A percentile compares a stretch with the other conserved stretches of the same genome.
Evolutionary conservation across 1,284 basidiomycete genomes (phyloP).

Genomic region (Malassezia arunalokei): DNA sequence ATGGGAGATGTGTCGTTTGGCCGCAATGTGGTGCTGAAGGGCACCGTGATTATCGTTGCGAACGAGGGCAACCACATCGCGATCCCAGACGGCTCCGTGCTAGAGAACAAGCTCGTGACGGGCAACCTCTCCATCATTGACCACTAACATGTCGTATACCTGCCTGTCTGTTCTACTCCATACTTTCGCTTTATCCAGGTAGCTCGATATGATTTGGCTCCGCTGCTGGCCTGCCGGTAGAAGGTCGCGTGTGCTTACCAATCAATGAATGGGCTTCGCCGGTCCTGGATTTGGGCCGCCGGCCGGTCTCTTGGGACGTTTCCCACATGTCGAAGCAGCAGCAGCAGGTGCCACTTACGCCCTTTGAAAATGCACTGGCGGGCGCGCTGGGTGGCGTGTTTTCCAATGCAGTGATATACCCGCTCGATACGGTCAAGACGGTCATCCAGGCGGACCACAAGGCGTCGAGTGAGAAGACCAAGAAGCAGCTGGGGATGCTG

Average conservation of each 20-base stretch:
- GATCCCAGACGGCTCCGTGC: slow-evolving; percentile 83
- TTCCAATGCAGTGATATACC: slow-evolving; percentile 62
- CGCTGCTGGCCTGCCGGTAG: no score
- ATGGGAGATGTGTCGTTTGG: slow-evolving; percentile 94
- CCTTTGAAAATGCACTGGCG: slow-evolving; percentile 81
- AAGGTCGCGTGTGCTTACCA: no score
- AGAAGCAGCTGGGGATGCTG: slow-evolving; percentile 45
- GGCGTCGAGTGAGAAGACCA: slow-evolving; percentile 49
- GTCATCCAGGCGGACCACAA: slow-evolving; percentile 60
- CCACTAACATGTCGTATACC: slow-evolving; percentile 23
- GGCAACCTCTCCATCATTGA: slow-evolving; percentile 47
- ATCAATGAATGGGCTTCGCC: no score
- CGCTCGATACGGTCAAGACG: slow-evolving; percentile 90
- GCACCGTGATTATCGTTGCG: slow-evolving; percentile 57
- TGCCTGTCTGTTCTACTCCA: no score
- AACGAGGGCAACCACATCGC: slow-evolving; percentile 89
- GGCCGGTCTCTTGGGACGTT: neutral
- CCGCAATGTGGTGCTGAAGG: slow-evolving; percentile 62
- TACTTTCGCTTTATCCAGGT: no score
- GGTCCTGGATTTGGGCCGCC: no score
- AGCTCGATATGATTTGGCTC: no score
- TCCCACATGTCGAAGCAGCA: neutral
- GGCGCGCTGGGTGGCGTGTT: slow-evolving; percentile 72
- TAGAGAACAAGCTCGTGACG: slow-evolving; percentile 63
- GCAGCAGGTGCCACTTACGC: slow-evolving; percentile 55